These are phyloP conservation scores for Aspergillus pseudotamarii DNA, from an alignment of 2,329 filamentous ascomycete genomes.

Conservation along the genomic window DNA sequence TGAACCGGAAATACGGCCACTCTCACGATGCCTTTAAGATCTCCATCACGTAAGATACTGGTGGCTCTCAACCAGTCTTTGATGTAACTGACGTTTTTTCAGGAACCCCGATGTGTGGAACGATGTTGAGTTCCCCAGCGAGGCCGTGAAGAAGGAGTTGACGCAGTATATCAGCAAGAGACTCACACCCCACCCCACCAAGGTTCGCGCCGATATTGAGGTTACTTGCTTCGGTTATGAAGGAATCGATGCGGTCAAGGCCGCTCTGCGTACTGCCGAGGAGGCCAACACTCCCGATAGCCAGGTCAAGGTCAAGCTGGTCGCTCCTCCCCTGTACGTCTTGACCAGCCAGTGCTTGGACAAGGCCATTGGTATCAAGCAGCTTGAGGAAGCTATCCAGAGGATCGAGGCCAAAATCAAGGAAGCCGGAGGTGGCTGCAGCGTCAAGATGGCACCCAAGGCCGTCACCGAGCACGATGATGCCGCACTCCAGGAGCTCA, in stretches of 20 bases:
- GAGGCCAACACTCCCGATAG: constrained; percentile 88
- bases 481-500: constrained; percentile 91
- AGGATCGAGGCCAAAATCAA: constrained; percentile 83
- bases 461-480: constrained; percentile 98
- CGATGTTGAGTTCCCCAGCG: constrained; percentile 84
- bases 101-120: constrained; percentile 96
- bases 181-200: constrained; percentile 96
- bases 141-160: constrained; percentile 83
- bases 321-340: constrained; percentile 96
- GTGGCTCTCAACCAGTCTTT: background rate
- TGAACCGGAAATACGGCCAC: constrained; percentile 97
- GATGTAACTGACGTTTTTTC: constrained; percentile 16
- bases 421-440: constrained; percentile 74
- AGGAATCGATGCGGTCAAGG: constrained; percentile 97
- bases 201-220: constrained; percentile 96
- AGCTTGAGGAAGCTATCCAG: constrained; percentile 85
- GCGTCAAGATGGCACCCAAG: constrained; percentile 98
- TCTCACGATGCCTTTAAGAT: constrained; percentile 98
- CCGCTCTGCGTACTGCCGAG: constrained; percentile 86
- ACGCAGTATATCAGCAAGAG: constrained; percentile 96
- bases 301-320: constrained; percentile 96
- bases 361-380: constrained; percentile 81
- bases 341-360: constrained; percentile 94
- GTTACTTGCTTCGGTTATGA: constrained; percentile 95
- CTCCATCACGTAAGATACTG: constrained; percentile 79